Evolutionary conservation across 495 filamentous ascomycete genomes (phyloP).

Genomic region (Apodospora peruviana): DNA sequence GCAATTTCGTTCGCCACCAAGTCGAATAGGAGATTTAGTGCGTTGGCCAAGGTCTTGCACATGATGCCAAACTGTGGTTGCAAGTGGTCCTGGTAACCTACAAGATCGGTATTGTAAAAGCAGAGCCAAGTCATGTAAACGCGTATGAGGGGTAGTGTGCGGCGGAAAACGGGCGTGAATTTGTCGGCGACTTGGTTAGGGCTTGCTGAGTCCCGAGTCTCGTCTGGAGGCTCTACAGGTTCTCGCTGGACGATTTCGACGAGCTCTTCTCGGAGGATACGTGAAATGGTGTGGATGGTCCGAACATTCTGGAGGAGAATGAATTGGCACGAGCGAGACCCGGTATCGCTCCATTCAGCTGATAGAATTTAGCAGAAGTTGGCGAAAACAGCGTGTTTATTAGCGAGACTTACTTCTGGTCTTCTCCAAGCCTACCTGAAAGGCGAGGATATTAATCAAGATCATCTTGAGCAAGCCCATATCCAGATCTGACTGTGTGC

Average conservation of each 20-base stretch:
- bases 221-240: background rate
- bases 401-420: slow-evolving; percentile 49
- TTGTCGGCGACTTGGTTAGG: slow-evolving; percentile 11
- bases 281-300: slow-evolving; percentile 71
- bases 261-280: slow-evolving; percentile 48
- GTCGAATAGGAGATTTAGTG: slow-evolving; percentile 27
- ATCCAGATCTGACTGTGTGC: slow-evolving; percentile 38
- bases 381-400: background rate
- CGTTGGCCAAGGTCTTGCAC: slow-evolving; percentile 30
- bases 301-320: slow-evolving; percentile 77
- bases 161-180: slow-evolving; percentile 19
- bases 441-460: slow-evolving; percentile 79
- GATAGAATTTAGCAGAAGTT: slow-evolving; percentile 18
- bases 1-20: slow-evolving; percentile 19
- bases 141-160: slow-evolving; percentile 31
- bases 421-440: slow-evolving; percentile 59
- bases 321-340: slow-evolving; percentile 58
- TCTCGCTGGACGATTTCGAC: slow-evolving; percentile 14
- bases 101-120: slow-evolving; percentile 29
- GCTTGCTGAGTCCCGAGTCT: background rate
- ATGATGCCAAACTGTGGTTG: slow-evolving; percentile 37
- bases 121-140: slow-evolving; percentile 42
- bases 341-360: slow-evolving; percentile 32
- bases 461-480: slow-evolving; percentile 70
- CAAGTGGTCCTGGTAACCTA: slow-evolving; percentile 32